phyloP scores from a whole-genome alignment of 305 asterid genomes.

The Coffea humblotiana region DNA sequence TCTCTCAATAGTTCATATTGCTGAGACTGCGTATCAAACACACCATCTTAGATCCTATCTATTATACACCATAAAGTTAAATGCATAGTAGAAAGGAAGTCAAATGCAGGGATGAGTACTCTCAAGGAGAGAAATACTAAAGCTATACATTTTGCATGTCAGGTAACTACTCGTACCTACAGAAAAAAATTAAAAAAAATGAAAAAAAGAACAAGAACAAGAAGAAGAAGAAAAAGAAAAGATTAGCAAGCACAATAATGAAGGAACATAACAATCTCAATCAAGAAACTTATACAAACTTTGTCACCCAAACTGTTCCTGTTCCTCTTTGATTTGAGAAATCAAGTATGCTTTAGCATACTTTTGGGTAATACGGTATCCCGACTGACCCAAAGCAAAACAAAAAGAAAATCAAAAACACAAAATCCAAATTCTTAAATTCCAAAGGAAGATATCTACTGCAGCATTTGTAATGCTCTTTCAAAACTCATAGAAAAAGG shows the following conservation, averaged over 20 bases:
- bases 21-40: neutral
- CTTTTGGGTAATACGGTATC: neutral
- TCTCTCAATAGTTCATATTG: neutral
- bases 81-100: neutral
- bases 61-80: neutral
- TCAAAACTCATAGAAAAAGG: neutral
- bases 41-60: neutral
- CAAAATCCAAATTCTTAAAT: neutral
- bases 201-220: too few species aligned
- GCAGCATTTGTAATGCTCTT: neutral
- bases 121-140: neutral
- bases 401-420: too few species aligned
- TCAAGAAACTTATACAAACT: neutral
- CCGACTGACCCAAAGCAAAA: neutral
- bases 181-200: too few species aligned
- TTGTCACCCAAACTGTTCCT: neutral
- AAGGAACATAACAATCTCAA: neutral
- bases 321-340: neutral
- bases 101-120: neutral
- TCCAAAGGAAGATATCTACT: neutral
- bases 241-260: too few species aligned
- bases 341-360: neutral
- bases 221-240: too few species aligned
- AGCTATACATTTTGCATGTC: neutral
- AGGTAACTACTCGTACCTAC: neutral